These are phyloP conservation scores for Colletotrichum agaves DNA, from an alignment of 2,329 filamentous ascomycete species.

Conservation along the genomic window DNA sequence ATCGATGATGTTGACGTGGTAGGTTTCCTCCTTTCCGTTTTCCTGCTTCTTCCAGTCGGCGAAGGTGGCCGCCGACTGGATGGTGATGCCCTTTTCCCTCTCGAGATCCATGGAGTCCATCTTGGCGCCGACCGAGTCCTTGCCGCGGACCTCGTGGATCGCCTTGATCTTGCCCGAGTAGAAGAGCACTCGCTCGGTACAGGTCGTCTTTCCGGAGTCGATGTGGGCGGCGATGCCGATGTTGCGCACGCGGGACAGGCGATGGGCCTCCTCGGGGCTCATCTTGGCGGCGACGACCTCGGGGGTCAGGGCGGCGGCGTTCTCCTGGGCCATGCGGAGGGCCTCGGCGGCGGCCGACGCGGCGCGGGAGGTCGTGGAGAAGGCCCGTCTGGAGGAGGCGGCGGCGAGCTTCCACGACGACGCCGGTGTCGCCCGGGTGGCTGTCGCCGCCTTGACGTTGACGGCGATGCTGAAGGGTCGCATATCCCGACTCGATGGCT, in stretches of 20 bases:
- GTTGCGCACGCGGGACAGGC: slow-evolving; percentile 87
- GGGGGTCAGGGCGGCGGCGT: slow-evolving; percentile 62
- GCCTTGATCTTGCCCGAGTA: slow-evolving; percentile 97
- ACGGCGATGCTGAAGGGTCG: slow-evolving; percentile 42
- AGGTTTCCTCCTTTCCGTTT: slow-evolving; percentile 85
- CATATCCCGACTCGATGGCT: slow-evolving; percentile 41
- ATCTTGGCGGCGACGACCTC: slow-evolving; percentile 81
- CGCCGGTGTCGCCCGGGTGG: slow-evolving; percentile 6
- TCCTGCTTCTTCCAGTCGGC: slow-evolving; percentile 95
- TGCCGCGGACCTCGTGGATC: slow-evolving; percentile 96
- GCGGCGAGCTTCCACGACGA: slow-evolving; percentile 24
- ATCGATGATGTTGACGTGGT: slow-evolving; percentile 98
- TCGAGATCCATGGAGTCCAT: slow-evolving; percentile 99
- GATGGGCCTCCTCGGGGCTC: slow-evolving; percentile 79
- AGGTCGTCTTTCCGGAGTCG: slow-evolving; percentile 97
- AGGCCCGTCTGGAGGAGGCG: slow-evolving; percentile 42
- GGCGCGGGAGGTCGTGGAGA: slow-evolving; percentile 47
- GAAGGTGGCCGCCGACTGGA: slow-evolving; percentile 97
- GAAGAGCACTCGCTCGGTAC: slow-evolving; percentile 95
- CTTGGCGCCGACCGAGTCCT: slow-evolving; percentile 95
- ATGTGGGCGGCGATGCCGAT: slow-evolving; percentile 99
- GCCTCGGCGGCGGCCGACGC: slow-evolving; percentile 52
- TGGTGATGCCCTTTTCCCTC: slow-evolving; percentile 98
- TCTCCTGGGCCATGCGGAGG: slow-evolving; percentile 65
- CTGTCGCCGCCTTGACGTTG: slow-evolving; percentile 38